phyloP scores from a whole-genome alignment of 106 monocot species.

The Dioscorea alata region DNA sequence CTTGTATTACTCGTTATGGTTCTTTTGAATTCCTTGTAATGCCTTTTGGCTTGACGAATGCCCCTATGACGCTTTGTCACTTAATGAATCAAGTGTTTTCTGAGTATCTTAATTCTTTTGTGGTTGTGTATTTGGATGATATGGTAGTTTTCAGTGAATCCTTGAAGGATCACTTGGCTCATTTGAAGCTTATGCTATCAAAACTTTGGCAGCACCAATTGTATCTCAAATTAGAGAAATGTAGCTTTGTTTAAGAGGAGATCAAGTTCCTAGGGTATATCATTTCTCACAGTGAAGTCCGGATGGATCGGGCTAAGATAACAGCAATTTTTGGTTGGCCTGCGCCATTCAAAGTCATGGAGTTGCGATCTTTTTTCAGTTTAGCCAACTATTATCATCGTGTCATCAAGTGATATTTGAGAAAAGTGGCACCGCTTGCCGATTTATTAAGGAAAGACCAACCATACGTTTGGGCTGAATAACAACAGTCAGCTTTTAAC shows the following conservation, averaged over 20 bases:
- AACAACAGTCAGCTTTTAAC: not conserved
- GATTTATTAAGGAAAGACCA: not conserved
- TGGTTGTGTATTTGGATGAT: conserved; percentile 2
- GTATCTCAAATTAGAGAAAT: not conserved
- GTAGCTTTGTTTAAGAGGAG: not conserved
- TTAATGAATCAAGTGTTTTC: no score
- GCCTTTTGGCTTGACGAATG: no score
- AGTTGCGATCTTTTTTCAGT: not conserved
- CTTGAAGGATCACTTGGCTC: not conserved
- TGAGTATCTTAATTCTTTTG: not conserved
- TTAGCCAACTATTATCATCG: no score
- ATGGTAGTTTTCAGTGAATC: not conserved
- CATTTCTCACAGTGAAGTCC: not conserved
- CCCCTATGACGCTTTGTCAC: no score
- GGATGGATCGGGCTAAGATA: not conserved
- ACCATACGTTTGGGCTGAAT: not conserved
- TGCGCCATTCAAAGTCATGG: not conserved
- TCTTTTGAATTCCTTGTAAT: no score
- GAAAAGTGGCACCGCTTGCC: no score
- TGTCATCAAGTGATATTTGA: no score
- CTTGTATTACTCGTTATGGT: no score
- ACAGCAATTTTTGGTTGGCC: not conserved
- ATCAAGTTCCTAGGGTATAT: not conserved
- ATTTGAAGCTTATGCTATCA: not conserved
- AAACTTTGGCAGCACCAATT: not conserved